Base-by-base conservation (phyloP, 2,329 filamentous ascomycete genomes). In the Diaporthe sp. region DNA sequence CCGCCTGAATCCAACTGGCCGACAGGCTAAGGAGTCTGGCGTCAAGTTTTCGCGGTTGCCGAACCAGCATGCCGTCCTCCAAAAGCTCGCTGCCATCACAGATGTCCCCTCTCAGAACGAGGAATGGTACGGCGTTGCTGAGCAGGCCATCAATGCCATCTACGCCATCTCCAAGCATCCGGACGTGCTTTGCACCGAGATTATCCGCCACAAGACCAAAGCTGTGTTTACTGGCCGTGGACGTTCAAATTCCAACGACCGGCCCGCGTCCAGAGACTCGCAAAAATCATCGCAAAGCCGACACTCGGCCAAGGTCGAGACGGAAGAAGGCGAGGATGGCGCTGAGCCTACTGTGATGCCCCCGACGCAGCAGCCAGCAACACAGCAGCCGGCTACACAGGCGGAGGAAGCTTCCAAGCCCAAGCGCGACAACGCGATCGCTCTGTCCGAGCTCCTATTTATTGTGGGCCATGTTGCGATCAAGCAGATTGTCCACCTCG, bases 401-500 rank as follows among this genome's bases (percentile, higher is more conserved):
- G 31, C 47, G 20, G 58, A 60, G 8, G 49, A 60, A 5, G 9
- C 25, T 31, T 25, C 80, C 78, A 71, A 86, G 86, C 78, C 84
- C 87, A 12, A 89, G 81, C 91, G 93, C 42, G 94, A 93, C 79
- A 91, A 92, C 6, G 92, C 95, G 1, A 89, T 95, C 63, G 92
- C 91, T 0, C 88, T 99, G 2, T 98, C 97, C 0, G 97, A 98
- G 81, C 89, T 99, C 2, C 88, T 99, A 0, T 98, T 98, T 82
- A 94, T 98, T 49, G 96, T 98, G 42, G 97, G 97, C 0, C 97
- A 99, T 81, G 94, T 98, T 65, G 97, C 97, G 20, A 97, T 99
- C 82, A 99, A 99, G 86, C 97, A 99, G 82, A 99, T 99, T 80
- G 97, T 99, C 0, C 97, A 99, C 83, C 90, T 99, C 15, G 97